A percentile compares a stretch with the other conserved stretches of the same genome.
Evolutionary conservation across 2,329 filamentous ascomycete species (phyloP).

Genomic region (Myriosclerotinia duriaeana): DNA sequence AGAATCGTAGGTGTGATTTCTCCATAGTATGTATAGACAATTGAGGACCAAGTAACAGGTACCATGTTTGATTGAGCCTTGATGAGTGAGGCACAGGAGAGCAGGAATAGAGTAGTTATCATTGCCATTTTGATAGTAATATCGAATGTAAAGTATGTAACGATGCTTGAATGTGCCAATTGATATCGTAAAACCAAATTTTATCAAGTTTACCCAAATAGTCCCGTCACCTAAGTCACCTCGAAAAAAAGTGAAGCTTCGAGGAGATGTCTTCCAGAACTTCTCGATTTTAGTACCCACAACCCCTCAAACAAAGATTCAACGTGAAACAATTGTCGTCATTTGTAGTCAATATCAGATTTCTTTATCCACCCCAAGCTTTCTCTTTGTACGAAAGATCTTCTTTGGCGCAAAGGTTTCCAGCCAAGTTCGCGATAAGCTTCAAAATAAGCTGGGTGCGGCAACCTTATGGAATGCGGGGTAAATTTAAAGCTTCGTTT

Average conservation of each 20-base stretch:
- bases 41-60: slow-evolving; percentile 35
- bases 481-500: slow-evolving; percentile 9
- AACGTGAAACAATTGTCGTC: neutral
- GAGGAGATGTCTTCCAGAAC: neutral
- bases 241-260: neutral
- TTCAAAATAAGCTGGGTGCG: slow-evolving; percentile 11
- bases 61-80: slow-evolving; percentile 21
- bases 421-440: slow-evolving; percentile 1
- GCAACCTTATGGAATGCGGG: slow-evolving; percentile 11
- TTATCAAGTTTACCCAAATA: neutral
- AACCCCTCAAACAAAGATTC: neutral
- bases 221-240: neutral
- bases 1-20: slow-evolving; percentile 50
- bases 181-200: neutral
- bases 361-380: neutral
- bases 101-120: slow-evolving; percentile 22
- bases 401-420: neutral
- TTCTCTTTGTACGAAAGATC: neutral
- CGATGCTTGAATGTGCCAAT: neutral
- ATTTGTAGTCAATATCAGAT: neutral
- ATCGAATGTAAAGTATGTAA: neutral
- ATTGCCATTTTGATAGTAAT: neutral
- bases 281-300: neutral
- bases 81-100: slow-evolving; percentile 26
- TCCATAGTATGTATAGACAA: slow-evolving; percentile 46